phyloP scores from a whole-genome alignment of 495 filamentous ascomycete genomes.

The Hypoxylon lienhwacheense region DNA sequence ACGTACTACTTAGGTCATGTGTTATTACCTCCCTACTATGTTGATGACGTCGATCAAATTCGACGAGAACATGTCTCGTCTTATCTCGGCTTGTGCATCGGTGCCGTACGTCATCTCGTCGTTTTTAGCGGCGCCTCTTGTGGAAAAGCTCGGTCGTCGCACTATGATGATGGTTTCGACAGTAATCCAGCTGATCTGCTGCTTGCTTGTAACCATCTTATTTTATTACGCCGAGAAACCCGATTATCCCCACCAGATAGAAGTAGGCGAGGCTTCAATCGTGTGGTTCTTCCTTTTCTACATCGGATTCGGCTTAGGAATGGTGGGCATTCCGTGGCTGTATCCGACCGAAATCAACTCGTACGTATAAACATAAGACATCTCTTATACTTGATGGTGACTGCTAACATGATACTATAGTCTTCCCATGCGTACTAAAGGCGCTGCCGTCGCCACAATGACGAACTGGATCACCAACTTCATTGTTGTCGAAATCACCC shows the following conservation, averaged over 20 bases:
- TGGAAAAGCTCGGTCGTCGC: constrained; percentile 59
- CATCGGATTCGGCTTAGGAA: constrained; percentile 57
- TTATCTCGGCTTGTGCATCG: constrained; percentile 40
- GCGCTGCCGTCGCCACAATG: constrained; percentile 59
- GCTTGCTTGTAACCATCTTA: constrained; percentile 59
- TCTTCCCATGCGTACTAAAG: constrained; percentile 60
- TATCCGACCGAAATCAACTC: constrained; percentile 67
- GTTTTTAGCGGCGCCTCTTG: constrained; percentile 53
- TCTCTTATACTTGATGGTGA: not conserved
- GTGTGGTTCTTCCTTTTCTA: constrained; percentile 59
- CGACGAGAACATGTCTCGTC: constrained; percentile 36
- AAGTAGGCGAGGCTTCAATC: constrained; percentile 45
- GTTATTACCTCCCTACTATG: constrained; percentile 49
- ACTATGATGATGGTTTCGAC: constrained; percentile 62
- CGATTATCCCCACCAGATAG: constrained; percentile 37
- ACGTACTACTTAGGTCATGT: constrained; percentile 35
- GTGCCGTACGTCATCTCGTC: constrained; percentile 46
- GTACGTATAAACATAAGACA: constrained; percentile 18
- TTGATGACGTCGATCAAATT: constrained; percentile 48
- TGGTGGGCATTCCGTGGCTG: constrained; percentile 61
- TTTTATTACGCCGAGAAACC: constrained; percentile 49
- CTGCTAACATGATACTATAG: constrained; percentile 16
- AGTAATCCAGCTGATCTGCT: constrained; percentile 57
- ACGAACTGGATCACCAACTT: constrained; percentile 68
- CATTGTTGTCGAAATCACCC: constrained; percentile 65